Conservation (phyloP, 2,329 filamentous ascomycete genomes). For the Aureobasidium leucospermi region DNA sequence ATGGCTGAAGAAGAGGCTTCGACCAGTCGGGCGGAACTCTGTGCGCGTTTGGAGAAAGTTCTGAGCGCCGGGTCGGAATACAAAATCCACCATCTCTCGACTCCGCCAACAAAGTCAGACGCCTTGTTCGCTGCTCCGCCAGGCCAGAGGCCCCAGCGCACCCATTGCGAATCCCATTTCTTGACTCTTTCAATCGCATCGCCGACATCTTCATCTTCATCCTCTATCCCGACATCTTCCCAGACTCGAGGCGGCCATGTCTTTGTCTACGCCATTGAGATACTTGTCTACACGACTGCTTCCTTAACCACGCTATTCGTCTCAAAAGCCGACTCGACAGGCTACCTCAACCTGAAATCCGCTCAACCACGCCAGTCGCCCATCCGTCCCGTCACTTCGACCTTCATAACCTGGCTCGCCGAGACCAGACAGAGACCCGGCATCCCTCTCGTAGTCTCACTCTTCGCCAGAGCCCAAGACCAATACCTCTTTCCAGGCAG, state of each 20-base stretch:
- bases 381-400: constrained; percentile 63
- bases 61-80: constrained; percentile 52
- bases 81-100: constrained; percentile 78
- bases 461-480: constrained; percentile 85
- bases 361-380: constrained; percentile 61
- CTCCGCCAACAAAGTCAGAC: constrained; percentile 65
- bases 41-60: constrained; percentile 43
- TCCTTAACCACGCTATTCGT: constrained; percentile 83
- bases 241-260: constrained; percentile 41
- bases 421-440: constrained; percentile 56
- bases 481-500: constrained; percentile 96
- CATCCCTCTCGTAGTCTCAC: constrained; percentile 68
- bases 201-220: not conserved
- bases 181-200: constrained; percentile 45
- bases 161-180: constrained; percentile 82
- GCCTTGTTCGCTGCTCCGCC: constrained; percentile 76
- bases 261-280: constrained; percentile 75
- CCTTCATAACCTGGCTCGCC: constrained; percentile 71
- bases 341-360: constrained; percentile 60
- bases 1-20: not conserved
- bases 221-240: not conserved
- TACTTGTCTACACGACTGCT: constrained; percentile 76
- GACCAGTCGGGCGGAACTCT: constrained; percentile 18
- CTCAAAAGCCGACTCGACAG: constrained; percentile 94
- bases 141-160: constrained; percentile 62